Evolutionary conservation across 2,329 filamentous ascomycete species (phyloP).

Genomic region (Lasiodiplodia gonubiensis): DNA sequence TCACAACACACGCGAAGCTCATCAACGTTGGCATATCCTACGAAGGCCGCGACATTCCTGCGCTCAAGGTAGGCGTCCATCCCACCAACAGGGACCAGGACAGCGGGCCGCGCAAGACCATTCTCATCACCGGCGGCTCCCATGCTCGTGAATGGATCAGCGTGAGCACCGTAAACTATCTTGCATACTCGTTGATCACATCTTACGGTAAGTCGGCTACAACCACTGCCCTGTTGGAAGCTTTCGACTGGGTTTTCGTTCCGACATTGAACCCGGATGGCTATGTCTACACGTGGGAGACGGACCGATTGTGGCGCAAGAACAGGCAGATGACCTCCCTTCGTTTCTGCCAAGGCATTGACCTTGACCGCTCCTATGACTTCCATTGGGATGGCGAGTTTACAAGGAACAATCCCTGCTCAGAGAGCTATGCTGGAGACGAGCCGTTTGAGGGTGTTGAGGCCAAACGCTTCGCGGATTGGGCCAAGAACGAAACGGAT

Average conservation of each 20-base stretch:
- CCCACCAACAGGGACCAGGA: constrained; percentile 57
- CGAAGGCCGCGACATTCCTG: constrained; percentile 85
- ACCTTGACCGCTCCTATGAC: constrained; percentile 85
- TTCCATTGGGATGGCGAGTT: constrained; percentile 79
- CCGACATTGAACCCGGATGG: constrained; percentile 93
- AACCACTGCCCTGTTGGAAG: constrained; percentile 78
- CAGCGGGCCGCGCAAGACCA: constrained; percentile 68
- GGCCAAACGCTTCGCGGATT: constrained; percentile 74
- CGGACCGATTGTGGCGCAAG: constrained; percentile 93
- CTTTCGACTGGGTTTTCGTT: constrained; percentile 87
- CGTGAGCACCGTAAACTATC: constrained; percentile 85
- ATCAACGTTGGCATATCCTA: constrained; percentile 82
- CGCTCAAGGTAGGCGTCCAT: constrained; percentile 73
- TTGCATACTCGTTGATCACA: constrained; percentile 87
- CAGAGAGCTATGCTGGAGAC: constrained; percentile 85
- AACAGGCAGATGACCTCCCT: constrained; percentile 83
- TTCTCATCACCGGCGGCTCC: constrained; percentile 82
- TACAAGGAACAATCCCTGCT: constrained; percentile 77
- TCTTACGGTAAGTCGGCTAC: constrained; percentile 73
- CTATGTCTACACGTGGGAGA: constrained; percentile 91
- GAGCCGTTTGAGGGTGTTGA: constrained; percentile 84
- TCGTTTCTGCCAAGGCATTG: constrained; percentile 83
- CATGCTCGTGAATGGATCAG: constrained; percentile 98
- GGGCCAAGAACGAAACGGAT: constrained; percentile 79
- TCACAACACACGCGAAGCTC: constrained; percentile 76